phyloP scores from a whole-genome alignment of 106 monocot species.

The Cymbidium sinense region DNA sequence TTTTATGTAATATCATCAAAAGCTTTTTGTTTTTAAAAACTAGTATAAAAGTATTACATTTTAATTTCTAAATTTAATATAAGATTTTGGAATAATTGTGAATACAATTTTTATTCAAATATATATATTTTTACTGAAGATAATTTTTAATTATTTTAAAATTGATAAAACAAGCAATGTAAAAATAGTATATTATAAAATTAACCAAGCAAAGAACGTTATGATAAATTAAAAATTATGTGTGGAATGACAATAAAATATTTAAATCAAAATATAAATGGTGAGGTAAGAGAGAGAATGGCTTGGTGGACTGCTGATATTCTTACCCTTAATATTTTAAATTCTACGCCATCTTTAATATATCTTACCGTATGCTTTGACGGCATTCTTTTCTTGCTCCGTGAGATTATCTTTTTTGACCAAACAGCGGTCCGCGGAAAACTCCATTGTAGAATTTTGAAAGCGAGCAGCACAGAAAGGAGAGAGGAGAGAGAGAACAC shows the following conservation, averaged over 20 bases:
- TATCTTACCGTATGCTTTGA: neutral
- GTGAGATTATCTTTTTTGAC: conserved; percentile 8
- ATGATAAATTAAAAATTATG: neutral
- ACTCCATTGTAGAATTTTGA: conserved; percentile 3
- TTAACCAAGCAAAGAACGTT: too few relatives aligned
- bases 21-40: too few relatives aligned
- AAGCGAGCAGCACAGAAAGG: neutral
- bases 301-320: neutral
- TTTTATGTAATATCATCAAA: too few relatives aligned
- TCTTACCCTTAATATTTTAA: neutral
- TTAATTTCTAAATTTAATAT: too few relatives aligned
- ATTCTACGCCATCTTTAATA: neutral
- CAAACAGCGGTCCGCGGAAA: neutral
- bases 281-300: neutral
- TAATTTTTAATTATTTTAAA: too few relatives aligned
- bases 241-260: too few relatives aligned
- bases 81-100: too few relatives aligned
- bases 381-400: conserved; percentile 2
- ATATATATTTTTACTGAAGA: too few relatives aligned
- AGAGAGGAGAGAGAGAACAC: neutral
- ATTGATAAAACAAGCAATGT: too few relatives aligned
- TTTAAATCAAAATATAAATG: neutral
- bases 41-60: too few relatives aligned
- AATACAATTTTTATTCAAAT: too few relatives aligned
- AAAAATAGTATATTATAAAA: too few relatives aligned